These are phyloP conservation scores for Soucietia sequanensis DNA, from an alignment of 805 yeast species.

Conservation along the genomic window DNA sequence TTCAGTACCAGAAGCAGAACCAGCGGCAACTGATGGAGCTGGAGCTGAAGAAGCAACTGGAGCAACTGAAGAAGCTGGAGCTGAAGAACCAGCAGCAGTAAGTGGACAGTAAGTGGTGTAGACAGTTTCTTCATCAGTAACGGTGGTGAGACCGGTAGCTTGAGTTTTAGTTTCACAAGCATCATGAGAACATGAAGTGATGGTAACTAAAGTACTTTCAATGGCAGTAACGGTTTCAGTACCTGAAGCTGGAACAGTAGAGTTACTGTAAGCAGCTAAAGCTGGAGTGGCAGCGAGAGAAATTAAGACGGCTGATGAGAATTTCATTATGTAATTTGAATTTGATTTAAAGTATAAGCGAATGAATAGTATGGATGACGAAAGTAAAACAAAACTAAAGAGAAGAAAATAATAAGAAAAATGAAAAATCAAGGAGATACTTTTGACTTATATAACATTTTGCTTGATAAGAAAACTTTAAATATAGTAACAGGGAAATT, in stretches of 20 bases:
- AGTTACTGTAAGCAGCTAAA: slow-evolving; percentile 26
- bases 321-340: slow-evolving; percentile 26
- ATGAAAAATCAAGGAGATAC: too few species aligned
- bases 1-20: slow-evolving; percentile 7
- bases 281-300: slow-evolving; percentile 15
- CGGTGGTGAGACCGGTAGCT: slow-evolving; percentile 38
- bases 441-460: too few species aligned
- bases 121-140: slow-evolving; percentile 26
- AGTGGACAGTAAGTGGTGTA: slow-evolving; percentile 38
- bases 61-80: slow-evolving; percentile 14
- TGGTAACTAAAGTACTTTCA: slow-evolving; percentile 31
- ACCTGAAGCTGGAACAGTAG: slow-evolving; percentile 28
- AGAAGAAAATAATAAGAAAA: too few species aligned
- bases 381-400: too few species aligned
- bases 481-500: too few species aligned
- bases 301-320: slow-evolving; percentile 28
- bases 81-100: slow-evolving; percentile 9
- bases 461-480: slow-evolving; percentile 5
- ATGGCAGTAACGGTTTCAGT: slow-evolving; percentile 27
- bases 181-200: slow-evolving; percentile 35
- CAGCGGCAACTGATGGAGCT: slow-evolving; percentile 10
- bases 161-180: slow-evolving; percentile 25
- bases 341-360: slow-evolving; percentile 14
- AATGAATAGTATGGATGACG: too few species aligned
- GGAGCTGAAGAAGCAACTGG: slow-evolving; percentile 6